Percentiles rank a stretch among this genome's conserved stretches.
Evolutionary conservation across 345 rosid genomes (phyloP).

Genomic region (Isatis tinctoria): DNA sequence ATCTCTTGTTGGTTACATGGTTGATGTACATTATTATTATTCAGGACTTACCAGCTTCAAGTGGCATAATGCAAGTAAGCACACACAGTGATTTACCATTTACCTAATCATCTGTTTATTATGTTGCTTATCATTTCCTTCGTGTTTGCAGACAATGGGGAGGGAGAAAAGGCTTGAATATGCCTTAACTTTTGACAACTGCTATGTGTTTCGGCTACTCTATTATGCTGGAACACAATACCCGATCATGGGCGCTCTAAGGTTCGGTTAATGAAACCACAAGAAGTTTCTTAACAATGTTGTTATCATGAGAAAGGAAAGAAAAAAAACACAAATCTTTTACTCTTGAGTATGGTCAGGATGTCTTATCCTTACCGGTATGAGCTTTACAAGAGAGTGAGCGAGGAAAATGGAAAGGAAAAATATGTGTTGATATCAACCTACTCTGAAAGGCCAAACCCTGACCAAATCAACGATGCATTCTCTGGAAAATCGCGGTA

Average conservation of each 20-base stretch:
- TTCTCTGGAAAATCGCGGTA: slow-evolving; percentile 67
- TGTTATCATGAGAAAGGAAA: background rate
- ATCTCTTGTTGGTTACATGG: background rate
- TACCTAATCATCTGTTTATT: background rate
- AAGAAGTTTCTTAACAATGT: background rate
- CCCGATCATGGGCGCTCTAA: slow-evolving; percentile 96
- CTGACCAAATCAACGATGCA: slow-evolving; percentile 69
- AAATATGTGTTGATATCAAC: slow-evolving; percentile 57
- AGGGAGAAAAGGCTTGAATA: slow-evolving; percentile 83
- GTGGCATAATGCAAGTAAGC: slow-evolving; percentile 97
- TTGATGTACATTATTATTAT: background rate
- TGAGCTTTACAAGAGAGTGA: slow-evolving; percentile 79
- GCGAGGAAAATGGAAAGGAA: slow-evolving; percentile 48
- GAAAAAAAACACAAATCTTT: background rate
- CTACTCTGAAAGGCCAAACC: slow-evolving; percentile 53
- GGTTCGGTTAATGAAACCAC: slow-evolving; percentile 9
- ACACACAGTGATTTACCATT: slow-evolving; percentile 4
- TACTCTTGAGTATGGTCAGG: slow-evolving; percentile 35
- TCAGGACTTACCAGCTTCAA: slow-evolving; percentile 89
- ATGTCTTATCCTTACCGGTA: slow-evolving; percentile 62
- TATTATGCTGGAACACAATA: slow-evolving; percentile 90
- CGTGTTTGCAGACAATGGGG: slow-evolving; percentile 68
- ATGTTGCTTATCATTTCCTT: background rate
- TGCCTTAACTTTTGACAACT: slow-evolving; percentile 79
- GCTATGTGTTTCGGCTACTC: slow-evolving; percentile 86